phyloP scores from a whole-genome alignment of 1,139 yeast species.

The Meyerozyma guilliermondii region DNA sequence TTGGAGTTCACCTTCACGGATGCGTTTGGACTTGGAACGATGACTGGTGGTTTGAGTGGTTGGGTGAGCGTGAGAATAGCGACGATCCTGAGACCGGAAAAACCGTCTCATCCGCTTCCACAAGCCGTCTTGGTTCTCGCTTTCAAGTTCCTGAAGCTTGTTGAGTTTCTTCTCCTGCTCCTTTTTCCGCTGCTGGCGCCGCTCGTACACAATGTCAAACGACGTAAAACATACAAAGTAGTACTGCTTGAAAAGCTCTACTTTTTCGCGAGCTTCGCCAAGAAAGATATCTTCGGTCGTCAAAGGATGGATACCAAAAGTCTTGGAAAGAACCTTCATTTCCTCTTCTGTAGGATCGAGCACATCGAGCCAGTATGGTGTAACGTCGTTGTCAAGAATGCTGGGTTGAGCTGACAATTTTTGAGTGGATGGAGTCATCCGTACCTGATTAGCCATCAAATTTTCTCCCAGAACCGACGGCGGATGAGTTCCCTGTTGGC shows the following conservation, averaged over 20 bases:
- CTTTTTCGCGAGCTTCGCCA: constrained; percentile 94
- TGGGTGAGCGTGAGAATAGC: constrained; percentile 4
- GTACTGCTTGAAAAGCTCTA: constrained; percentile 83
- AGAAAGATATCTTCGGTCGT: constrained; percentile 93
- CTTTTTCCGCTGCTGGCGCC: constrained; percentile 44
- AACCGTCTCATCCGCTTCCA: constrained; percentile 7
- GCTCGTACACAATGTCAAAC: constrained; percentile 79
- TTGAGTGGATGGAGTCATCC: constrained; percentile 1
- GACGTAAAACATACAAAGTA: constrained; percentile 92
- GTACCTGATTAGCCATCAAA: background rate
- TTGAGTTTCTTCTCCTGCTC: constrained; percentile 38
- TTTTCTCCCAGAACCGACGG: constrained; percentile 3
- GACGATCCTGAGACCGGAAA: constrained; percentile 6
- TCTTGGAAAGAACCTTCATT: constrained; percentile 85
- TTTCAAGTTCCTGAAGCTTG: constrained; percentile 38
- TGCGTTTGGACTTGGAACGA: constrained; percentile 27
- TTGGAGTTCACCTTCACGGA: constrained; percentile 70
- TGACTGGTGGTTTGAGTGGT: constrained; percentile 18
- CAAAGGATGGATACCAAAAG: constrained; percentile 92
- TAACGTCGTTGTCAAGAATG: constrained; percentile 5
- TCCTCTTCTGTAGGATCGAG: constrained; percentile 93
- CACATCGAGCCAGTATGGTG: constrained; percentile 89
- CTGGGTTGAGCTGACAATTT: background rate
- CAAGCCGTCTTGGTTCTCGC: constrained; percentile 10
- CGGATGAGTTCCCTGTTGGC: constrained; percentile 3